Evolutionary conservation across 352 stramenopile genomes (phyloP), one percentile per base, ranked within the genome.

Genomic region (Globisporangium sylvaticum): DNA sequence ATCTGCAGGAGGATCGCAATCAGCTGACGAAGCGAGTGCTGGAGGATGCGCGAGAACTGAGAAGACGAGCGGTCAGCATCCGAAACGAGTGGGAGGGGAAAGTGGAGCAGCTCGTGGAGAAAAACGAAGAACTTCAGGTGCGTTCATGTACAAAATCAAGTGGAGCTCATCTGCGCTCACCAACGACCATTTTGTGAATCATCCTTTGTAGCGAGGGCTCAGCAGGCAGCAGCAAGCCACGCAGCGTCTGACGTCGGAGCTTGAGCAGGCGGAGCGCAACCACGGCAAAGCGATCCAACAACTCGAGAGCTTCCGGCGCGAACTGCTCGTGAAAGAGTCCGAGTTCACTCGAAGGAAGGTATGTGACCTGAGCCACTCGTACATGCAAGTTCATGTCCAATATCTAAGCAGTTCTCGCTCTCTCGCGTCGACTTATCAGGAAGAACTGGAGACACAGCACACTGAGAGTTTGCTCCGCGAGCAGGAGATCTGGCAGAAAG

Each of bases 401-500:
- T 37, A 37, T 37, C 31, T 37, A 37, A 37, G 4, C 31, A 37
- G 31, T 10, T 37, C 10, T 37, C 31, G 31, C 31, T 37, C 31
- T 37, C 31, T 37, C 31, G 31, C 7, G 31, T 37, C 31, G 10
- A 37, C 31, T 37, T 37, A 37, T 37, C 31, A 37, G 31, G 31
- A 37, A 37, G 31, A 78, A 5, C 66, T 87, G 22, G 76, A 84
- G 62, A 34, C 58, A 0, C 69, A 88, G 65, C 66, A 68, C 22
- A 46, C 46, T 6, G 70, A 77, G 8, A 72, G 70, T 32, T 57
- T 90, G 42, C 69, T 75, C 29, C 77, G 75, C 18, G 81, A 92
- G 58, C 77, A 84, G 27, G 67, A 86, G 3, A 70, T 89, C 8
- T 90, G 77, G 75, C 75, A 87, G 58, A 78, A 76, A 25, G 81